Percentiles rank a stretch among this genome's conserved stretches.
Conservation (phyloP, 2,329 filamentous ascomycete species). For the Elsinoe batatas region DNA sequence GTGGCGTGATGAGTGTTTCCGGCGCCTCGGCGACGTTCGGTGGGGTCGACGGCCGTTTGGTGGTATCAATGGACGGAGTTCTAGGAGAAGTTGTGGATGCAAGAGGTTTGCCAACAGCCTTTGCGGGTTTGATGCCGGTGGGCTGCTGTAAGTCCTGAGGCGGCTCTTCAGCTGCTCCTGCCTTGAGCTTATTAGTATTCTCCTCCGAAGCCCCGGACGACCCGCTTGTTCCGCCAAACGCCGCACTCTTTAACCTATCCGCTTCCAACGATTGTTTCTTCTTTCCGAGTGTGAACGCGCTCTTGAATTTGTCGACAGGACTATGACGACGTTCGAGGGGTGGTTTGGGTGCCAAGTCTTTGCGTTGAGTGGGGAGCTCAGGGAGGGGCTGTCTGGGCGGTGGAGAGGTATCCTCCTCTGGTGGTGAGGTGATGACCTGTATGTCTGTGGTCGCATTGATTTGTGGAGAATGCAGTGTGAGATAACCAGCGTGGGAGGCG, state of each 20-base stretch:
- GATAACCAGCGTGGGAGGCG: conserved; percentile 39
- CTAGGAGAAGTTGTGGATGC: conserved; percentile 9
- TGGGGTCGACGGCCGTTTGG: conserved; percentile 33
- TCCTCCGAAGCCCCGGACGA: conserved; percentile 13
- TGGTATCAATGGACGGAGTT: conserved; percentile 26
- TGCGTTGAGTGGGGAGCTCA: conserved; percentile 26
- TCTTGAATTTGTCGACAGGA: conserved; percentile 60
- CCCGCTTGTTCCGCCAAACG: conserved; percentile 15
- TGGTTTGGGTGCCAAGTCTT: conserved; percentile 17
- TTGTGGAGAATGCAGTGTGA: conserved; percentile 41
- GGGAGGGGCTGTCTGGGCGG: conserved; percentile 25
- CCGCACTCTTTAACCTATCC: conserved; percentile 1
- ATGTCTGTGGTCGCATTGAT: conserved; percentile 22
- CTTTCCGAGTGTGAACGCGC: conserved; percentile 51
- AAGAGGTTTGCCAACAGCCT: conserved; percentile 31
- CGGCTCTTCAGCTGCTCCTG: conserved; percentile 1
- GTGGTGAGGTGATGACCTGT: not conserved
- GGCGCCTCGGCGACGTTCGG: conserved; percentile 36
- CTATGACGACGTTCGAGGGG: conserved; percentile 52
- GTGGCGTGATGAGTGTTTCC: conserved; percentile 53
- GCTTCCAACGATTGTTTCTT: conserved; percentile 38
- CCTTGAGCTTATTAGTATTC: not conserved
- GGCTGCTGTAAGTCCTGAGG: conserved; percentile 11
- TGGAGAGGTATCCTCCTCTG: conserved; percentile 16
- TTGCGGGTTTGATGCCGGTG: conserved; percentile 27